phyloP scores from a whole-genome alignment of 345 rosid species.

The Diplotaxis tenuifolia region DNA sequence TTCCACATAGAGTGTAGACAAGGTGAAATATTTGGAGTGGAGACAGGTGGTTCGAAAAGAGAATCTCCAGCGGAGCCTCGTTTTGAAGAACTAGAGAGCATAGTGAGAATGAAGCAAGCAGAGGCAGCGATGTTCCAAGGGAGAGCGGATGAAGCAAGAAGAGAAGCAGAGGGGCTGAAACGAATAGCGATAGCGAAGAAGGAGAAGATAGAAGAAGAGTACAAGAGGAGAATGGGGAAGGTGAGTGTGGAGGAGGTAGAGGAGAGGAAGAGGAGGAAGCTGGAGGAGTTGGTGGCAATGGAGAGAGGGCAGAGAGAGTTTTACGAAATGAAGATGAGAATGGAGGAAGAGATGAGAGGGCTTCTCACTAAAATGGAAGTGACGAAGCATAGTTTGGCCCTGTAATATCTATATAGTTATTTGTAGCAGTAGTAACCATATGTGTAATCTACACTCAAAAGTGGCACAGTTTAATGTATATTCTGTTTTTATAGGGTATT shows the following conservation, averaged over 20 bases:
- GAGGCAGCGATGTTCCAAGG: conserved; percentile 91
- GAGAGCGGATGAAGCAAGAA: conserved; percentile 87
- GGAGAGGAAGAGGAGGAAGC: conserved; percentile 61
- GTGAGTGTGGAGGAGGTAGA: conserved; percentile 58
- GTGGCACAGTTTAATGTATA: neutral
- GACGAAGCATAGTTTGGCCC: conserved; percentile 61
- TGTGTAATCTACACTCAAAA: neutral
- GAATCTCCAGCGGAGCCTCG: conserved; percentile 52
- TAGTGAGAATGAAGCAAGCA: conserved; percentile 77
- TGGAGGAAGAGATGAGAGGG: conserved; percentile 90
- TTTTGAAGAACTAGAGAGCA: conserved; percentile 86
- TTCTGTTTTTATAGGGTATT: neutral
- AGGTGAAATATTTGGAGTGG: conserved; percentile 49
- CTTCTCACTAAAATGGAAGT: conserved; percentile 83
- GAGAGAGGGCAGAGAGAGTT: conserved; percentile 80
- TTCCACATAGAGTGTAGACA: conserved; percentile 44
- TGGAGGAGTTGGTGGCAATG: conserved; percentile 66
- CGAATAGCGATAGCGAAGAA: conserved; percentile 70
- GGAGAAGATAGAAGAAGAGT: conserved; percentile 79
- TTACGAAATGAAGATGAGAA: conserved; percentile 73
- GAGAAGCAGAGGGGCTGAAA: conserved; percentile 83
- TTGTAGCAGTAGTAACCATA: neutral
- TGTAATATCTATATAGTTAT: conserved; percentile 37
- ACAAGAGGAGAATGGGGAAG: conserved; percentile 52
- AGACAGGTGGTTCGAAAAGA: conserved; percentile 46